Evolutionary conservation across 2,329 filamentous ascomycete species (phyloP), one percentile per base, ranked within the genome.

Genomic region (Fusarium kyushuense): DNA sequence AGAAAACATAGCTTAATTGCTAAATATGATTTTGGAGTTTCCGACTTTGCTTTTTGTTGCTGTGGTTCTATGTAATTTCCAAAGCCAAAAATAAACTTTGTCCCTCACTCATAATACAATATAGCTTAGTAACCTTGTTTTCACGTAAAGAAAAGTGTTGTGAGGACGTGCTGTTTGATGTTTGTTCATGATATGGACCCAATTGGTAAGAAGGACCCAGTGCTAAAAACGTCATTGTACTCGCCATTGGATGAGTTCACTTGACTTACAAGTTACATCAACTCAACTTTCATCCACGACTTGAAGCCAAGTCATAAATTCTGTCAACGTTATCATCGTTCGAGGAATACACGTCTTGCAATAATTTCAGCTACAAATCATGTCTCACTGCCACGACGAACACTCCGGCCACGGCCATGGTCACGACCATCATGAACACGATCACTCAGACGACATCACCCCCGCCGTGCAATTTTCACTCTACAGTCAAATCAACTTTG

Each of bases 401-500:
- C 83, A 86, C 71, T 76, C 75, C 25, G 76, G 81, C 64, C 84
- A 87, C 66, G 81, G 83, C 66, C 85, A 88, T 70, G 84, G 83
- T 59, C 83, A 89, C 72, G 81, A 84, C 72, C 83, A 85, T 66
- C 81, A 85, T 61, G 86, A 83, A 41, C 94, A 97, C 78, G 94
- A 97, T 79, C 95, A 97, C 81, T 90, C 88, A 46, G 92, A 98
- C 82, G 95, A 98, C 82, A 88, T 97, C 74, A 94, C 92, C 3
- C 96, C 96, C 1, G 95, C 94, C 2, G 84, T 97, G 17, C 95
- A 98, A 79, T 91, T 90, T 73, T 93, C 94, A 41, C 89, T 99
- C 35, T 98, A 97, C 83, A 89, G 92, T 69, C 92, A 97, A 77
- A 94, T 99, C 79, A 89, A 94, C 78, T 97, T 98, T 80, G 90